Conservation (phyloP, 257 asterid species). For the Penstemon barbatus region DNA sequence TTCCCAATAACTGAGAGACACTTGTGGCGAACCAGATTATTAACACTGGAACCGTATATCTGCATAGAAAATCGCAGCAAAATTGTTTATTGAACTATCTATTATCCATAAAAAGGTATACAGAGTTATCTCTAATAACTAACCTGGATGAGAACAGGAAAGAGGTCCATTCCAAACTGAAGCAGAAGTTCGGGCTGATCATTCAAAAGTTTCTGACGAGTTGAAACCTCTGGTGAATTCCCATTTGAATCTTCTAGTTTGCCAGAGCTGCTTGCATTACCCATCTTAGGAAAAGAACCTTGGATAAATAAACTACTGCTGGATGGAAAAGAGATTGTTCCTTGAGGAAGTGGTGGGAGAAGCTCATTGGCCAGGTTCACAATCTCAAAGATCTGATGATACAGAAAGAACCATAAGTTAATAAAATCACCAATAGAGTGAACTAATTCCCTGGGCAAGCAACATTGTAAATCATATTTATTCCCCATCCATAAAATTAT, state of each 20-base stretch:
- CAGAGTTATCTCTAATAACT: constrained; percentile 25
- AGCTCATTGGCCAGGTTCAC: constrained; percentile 98
- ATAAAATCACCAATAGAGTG: neutral
- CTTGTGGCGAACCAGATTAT: constrained; percentile 93
- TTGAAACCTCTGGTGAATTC: constrained; percentile 52
- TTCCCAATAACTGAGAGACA: constrained; percentile 92
- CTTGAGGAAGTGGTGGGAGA: constrained; percentile 93
- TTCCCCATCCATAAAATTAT: constrained; percentile 12
- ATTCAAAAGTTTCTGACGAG: constrained; percentile 73
- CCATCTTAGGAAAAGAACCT: constrained; percentile 61
- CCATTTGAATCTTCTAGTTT: constrained; percentile 67
- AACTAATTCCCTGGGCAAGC: neutral
- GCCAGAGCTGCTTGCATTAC: constrained; percentile 61
- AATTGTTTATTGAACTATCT: neutral
- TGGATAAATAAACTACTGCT: constrained; percentile 55
- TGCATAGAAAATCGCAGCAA: constrained; percentile 36
- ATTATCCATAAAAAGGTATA: neutral
- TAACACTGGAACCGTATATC: constrained; percentile 96
- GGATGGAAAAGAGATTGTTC: constrained; percentile 78
- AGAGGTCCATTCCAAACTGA: constrained; percentile 91
- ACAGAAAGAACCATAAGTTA: constrained; percentile 5
- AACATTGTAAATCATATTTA: neutral
- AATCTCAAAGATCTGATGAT: constrained; percentile 79
- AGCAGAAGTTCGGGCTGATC: constrained; percentile 94
- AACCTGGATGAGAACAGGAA: constrained; percentile 90